These are phyloP conservation scores for Flaveria brownii DNA, from an alignment of 129 eudicot genomes.

Conservation along the genomic window DNA sequence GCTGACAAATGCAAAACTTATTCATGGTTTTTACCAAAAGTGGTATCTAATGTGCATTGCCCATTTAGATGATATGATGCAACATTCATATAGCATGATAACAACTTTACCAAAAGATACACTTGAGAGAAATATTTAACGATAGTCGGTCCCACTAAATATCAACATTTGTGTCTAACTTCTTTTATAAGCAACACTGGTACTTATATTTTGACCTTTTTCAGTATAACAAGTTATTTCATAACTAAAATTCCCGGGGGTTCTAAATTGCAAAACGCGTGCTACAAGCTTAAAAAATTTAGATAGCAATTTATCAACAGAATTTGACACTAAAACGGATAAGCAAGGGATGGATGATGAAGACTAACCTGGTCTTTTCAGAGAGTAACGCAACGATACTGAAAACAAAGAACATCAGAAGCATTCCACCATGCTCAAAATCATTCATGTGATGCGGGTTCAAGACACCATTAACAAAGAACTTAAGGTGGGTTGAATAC, in stretches of 20 bases:
- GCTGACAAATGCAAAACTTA: conserved; percentile 12
- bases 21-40: background rate
- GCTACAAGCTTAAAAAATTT: background rate
- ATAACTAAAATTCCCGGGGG: conserved; percentile 4
- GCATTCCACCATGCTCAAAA: conserved; percentile 96
- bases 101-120: background rate
- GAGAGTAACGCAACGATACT: conserved; percentile 67
- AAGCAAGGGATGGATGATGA: conserved; percentile 8
- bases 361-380: conserved; percentile 79
- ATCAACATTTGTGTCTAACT: background rate
- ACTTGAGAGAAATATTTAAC: background rate
- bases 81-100: conserved; percentile 23
- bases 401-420: conserved; percentile 87
- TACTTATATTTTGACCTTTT: background rate
- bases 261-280: background rate
- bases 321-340: background rate
- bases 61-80: background rate
- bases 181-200: background rate
- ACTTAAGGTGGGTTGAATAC: conserved; percentile 79
- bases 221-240: background rate
- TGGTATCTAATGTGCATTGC: background rate
- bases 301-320: background rate
- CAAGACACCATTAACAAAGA: conserved; percentile 71
- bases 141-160: conserved; percentile 11
- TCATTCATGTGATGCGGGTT: conserved; percentile 86